Percentiles rank a stretch among this genome's conserved stretches.
These are phyloP conservation scores for Helianthus annuus DNA, from an alignment of 129 eudicot genomes.

Conservation along the genomic window HanXRQr2.0-SUNRISE NC_035446.2:143560535-143561034, in stretches of 20 bases:
- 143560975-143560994: slow-evolving; percentile 35
- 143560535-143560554: background rate
- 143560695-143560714: background rate
- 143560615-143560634: slow-evolving; percentile 19
- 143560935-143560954: slow-evolving; percentile 39
- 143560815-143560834: slow-evolving; percentile 22
- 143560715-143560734: slow-evolving; percentile 9
- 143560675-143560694: background rate
- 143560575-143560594: background rate
- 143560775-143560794: slow-evolving; percentile 25
- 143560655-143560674: slow-evolving; percentile 37
- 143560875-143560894: slow-evolving; percentile 42
- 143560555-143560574: slow-evolving; percentile 9
- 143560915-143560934: slow-evolving; percentile 31
- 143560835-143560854: slow-evolving; percentile 19
- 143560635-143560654: slow-evolving; percentile 13
- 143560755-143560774: slow-evolving; percentile 14
- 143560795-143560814: slow-evolving; percentile 10
- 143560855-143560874: slow-evolving; percentile 31
- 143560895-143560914: slow-evolving; percentile 42
- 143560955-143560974: slow-evolving; percentile 34
- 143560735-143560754: slow-evolving; percentile 7
- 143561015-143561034: slow-evolving; percentile 9
- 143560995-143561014: slow-evolving; percentile 30
- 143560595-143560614: slow-evolving; percentile 19